Evolutionary conservation across 352 stramenopile species (phyloP).

Genomic region (Phytophthora ramorum): DNA sequence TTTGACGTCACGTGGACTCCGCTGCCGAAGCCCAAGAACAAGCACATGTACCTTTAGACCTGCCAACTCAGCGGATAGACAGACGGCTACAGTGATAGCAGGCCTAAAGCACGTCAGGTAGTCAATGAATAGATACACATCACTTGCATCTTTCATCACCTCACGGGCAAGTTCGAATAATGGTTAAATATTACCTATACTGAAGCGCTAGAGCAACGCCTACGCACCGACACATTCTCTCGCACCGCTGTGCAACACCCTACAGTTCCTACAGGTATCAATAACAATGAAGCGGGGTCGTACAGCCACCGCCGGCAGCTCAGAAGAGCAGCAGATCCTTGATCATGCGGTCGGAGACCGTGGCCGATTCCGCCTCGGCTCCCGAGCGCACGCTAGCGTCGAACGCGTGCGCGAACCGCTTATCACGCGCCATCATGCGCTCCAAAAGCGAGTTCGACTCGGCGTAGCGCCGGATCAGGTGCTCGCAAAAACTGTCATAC

Average conservation of each 20-base stretch:
- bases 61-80: constrained; percentile 23
- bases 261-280: constrained; percentile 26
- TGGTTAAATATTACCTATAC: constrained; percentile 33
- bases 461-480: constrained; percentile 86
- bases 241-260: constrained; percentile 10
- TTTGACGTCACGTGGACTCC: constrained; percentile 85
- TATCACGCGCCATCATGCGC: constrained; percentile 84
- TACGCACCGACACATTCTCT: constrained; percentile 5
- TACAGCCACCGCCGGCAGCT: not conserved
- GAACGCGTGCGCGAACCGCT: constrained; percentile 68
- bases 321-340: constrained; percentile 89
- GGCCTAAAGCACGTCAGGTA: constrained; percentile 21
- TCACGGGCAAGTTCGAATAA: not conserved
- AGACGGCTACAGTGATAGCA: constrained; percentile 21
- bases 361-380: constrained; percentile 62
- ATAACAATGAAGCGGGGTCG: constrained; percentile 18
- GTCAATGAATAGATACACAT: constrained; percentile 35
- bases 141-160: not conserved
- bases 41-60: constrained; percentile 80
- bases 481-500: constrained; percentile 91
- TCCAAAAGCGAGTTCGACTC: constrained; percentile 87
- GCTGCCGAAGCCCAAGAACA: constrained; percentile 65
- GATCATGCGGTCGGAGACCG: constrained; percentile 81
- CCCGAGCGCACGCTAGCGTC: constrained; percentile 45
- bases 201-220: constrained; percentile 10